Evolutionary conservation across 2,329 filamentous ascomycete genomes (phyloP), one percentile per base, ranked within the genome.

Genomic region (Tolypocladium inflatum): DNA sequence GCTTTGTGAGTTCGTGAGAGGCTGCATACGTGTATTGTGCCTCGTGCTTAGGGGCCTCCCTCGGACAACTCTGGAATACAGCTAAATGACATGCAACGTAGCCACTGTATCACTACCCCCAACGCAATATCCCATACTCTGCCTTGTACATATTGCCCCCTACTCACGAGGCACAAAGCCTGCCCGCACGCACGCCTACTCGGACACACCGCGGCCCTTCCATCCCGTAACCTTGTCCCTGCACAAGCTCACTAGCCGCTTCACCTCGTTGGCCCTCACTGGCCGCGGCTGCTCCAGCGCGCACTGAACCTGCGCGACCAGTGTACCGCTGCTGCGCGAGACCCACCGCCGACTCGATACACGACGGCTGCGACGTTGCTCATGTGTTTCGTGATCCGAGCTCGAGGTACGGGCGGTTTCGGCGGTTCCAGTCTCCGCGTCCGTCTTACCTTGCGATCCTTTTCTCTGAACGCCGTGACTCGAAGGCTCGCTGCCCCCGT

Each of bases 231-330:
- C 57, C 8, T 61, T 68, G 13, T 65, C 63, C 52, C 64, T 67
- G 55, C 67, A 72, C 23, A 71, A 55, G 45, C 65, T 68, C 2
- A 67, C 63, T 8, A 73, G 58, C 30, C 69, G 62, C 58, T 61
- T 67, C 56, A 71, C 56, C 55, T 73, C 69, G 10, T 62, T 65
- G 5, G 63, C 66, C 56, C 67, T 63, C 6, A 73, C 60, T 2
- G 71, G 71, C 37, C 60, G 63, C 2, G 71, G 70, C 54, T 72
- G 67, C 52, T 71, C 64, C 19, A 73, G 60, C 1, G 58, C 54
- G 26, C 71, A 73, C n/a, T 62, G 58, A 15, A 60, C 64, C 48
- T 63, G 67, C 10, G 68, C 65, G 23, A 72, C 51, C 1, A 71
- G 56, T 2, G 64, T 60, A 1, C 58, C 59, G 15, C 60, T 60